Percentiles rank a stretch among this genome's conserved stretches.
phyloP scores from a whole-genome alignment of 495 filamentous ascomycete genomes.

The Penicillium atrosanguineum region DNA sequence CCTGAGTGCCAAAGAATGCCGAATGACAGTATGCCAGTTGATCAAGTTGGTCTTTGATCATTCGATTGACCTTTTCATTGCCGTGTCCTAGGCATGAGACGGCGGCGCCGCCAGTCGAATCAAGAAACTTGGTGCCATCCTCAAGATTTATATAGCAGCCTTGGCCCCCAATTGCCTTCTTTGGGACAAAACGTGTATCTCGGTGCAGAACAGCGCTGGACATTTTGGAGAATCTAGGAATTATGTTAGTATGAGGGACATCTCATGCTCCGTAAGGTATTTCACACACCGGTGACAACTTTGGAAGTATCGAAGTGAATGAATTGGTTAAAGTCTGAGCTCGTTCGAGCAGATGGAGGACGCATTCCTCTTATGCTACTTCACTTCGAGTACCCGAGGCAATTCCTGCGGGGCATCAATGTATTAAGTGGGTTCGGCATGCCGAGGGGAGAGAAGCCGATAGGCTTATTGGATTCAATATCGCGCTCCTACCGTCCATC shows the following conservation, averaged over 20 bases:
- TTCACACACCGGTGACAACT: background rate
- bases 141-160: constrained; percentile 50
- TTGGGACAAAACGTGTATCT: constrained; percentile 38
- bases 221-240: background rate
- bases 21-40: constrained; percentile 54
- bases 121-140: constrained; percentile 62
- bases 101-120: constrained; percentile 55
- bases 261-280: background rate
- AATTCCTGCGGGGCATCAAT: constrained; percentile 16
- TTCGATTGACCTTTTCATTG: constrained; percentile 40
- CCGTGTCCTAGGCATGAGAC: constrained; percentile 52
- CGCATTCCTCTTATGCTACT: constrained; percentile 6
- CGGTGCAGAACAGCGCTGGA: constrained; percentile 44
- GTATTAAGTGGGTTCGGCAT: constrained; percentile 26
- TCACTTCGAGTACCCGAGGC: constrained; percentile 16
- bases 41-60: constrained; percentile 49
- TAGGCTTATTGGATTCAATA: constrained; percentile 21
- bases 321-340: background rate
- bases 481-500: background rate
- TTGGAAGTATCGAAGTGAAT: background rate
- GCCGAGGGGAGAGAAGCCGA: constrained; percentile 32
- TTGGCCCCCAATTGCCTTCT: constrained; percentile 39
- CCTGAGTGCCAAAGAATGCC: constrained; percentile 48
- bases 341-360: background rate
- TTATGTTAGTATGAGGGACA: background rate